Percentiles rank a stretch among this genome's conserved stretches.
These are phyloP conservation scores for Castanopsis chinensis DNA, from an alignment of 306 rosid species.

Conservation along the genomic window DNA sequence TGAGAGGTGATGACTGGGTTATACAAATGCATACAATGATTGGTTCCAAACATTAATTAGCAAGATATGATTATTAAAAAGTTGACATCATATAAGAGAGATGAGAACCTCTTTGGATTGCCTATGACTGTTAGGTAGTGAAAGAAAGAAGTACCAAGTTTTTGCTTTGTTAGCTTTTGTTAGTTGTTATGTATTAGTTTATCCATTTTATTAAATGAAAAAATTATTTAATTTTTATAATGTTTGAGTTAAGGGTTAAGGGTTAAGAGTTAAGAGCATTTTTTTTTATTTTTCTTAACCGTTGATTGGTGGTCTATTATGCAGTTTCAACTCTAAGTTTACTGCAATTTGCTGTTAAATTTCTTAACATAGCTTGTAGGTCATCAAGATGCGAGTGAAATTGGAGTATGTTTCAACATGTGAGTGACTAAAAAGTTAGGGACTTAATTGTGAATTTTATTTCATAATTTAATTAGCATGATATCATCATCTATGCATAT, in stretches of 20 bases:
- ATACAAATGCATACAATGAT: not conserved
- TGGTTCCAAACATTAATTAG: not conserved
- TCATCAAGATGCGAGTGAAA: no score
- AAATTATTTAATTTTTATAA: not conserved
- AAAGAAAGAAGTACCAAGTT: not conserved
- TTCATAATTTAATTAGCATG: no score
- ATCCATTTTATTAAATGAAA: not conserved
- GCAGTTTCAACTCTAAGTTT: not conserved
- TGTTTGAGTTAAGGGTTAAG: not conserved
- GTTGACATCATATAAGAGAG: not conserved
- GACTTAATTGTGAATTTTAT: no score
- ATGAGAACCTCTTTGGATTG: not conserved
- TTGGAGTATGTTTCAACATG: no score
- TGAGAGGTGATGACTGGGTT: not conserved
- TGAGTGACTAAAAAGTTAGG: no score
- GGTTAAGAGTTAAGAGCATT: not conserved
- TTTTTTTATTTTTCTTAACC: not conserved
- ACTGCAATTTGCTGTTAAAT: no score
- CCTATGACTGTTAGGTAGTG: not conserved
- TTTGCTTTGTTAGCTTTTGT: not conserved
- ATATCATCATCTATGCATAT: no score
- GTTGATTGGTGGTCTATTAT: not conserved
- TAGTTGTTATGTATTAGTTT: not conserved
- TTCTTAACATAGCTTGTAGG: no score
- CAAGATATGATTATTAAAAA: not conserved